These are phyloP conservation scores for Dothidotthia symphoricarpi DNA, from an alignment of 2,329 filamentous ascomycete genomes.

Conservation along the genomic window DNA sequence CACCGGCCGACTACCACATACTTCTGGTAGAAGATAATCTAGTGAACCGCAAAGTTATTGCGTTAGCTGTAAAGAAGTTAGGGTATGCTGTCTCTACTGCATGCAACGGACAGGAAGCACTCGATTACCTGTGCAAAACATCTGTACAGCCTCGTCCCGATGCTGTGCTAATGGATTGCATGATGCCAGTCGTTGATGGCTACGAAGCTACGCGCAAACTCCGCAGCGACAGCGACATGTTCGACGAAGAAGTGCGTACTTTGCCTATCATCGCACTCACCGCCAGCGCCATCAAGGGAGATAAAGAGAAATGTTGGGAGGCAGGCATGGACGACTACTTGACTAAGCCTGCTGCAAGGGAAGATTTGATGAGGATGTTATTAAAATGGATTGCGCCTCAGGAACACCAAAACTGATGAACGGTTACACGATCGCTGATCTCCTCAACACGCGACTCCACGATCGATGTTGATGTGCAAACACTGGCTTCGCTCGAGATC, in stretches of 20 bases:
- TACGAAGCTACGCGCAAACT: conserved; percentile 28
- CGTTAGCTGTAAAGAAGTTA: conserved; percentile 20
- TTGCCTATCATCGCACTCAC: conserved; percentile 94
- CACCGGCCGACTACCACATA: too few relatives aligned
- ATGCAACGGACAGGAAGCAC: conserved; percentile 27
- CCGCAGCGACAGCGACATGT: conserved; percentile 52
- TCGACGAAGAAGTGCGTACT: conserved; percentile 36
- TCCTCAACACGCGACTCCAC: too few relatives aligned
- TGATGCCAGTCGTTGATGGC: conserved; percentile 35
- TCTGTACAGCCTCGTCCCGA: conserved; percentile 9
- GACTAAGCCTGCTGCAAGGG: conserved; percentile 5
- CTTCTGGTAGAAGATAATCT: conserved; percentile 40
- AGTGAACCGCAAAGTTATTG: conserved; percentile 35
- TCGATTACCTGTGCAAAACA: conserved; percentile 18
- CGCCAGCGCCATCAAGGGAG: conserved; percentile 9
- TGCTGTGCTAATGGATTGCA: conserved; percentile 32
- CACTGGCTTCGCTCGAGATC: too few relatives aligned
- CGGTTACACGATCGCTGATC: too few relatives aligned
- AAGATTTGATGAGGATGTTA: conserved; percentile 3
- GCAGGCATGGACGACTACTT: conserved; percentile 7
- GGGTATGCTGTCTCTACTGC: conserved; percentile 16
- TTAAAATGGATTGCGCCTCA: conserved; percentile 3
- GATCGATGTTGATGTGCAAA: too few relatives aligned
- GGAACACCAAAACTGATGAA: too few relatives aligned
- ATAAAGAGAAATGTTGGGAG: conserved; percentile 5